Percentiles rank a stretch among this genome's conserved stretches.
phyloP scores from a whole-genome alignment of 306 rosid species.

The Parietaria judaica region DNA sequence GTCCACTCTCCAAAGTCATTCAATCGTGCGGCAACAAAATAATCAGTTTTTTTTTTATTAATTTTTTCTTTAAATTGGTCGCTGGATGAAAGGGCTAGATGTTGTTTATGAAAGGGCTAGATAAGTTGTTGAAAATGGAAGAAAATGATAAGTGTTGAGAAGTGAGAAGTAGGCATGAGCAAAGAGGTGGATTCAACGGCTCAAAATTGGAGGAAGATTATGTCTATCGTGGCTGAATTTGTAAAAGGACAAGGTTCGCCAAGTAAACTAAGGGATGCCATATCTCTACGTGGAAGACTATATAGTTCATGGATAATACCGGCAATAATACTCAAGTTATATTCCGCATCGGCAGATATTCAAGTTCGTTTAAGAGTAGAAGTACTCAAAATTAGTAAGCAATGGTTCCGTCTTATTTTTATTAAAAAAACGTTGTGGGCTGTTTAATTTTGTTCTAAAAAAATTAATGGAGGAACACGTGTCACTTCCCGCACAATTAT shows the following conservation, averaged over 20 bases:
- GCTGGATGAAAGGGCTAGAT: neutral
- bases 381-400: no score
- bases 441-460: no score
- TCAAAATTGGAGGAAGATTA: slow-evolving; percentile 14
- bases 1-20: neutral
- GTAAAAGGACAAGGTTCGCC: slow-evolving; percentile 14
- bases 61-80: neutral
- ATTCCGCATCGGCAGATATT: no score
- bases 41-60: neutral
- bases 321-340: no score
- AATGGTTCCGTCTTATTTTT: no score
- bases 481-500: no score
- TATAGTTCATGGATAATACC: no score
- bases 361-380: no score
- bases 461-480: no score
- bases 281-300: slow-evolving; percentile 22
- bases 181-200: slow-evolving; percentile 8
- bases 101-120: no score
- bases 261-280: slow-evolving; percentile 20
- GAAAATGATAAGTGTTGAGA: neutral
- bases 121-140: neutral
- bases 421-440: no score
- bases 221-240: slow-evolving; percentile 1
- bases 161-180: neutral
- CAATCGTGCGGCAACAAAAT: neutral